A percentile compares a stretch with the other conserved stretches of the same genome.
phyloP scores from a whole-genome alignment of 768 basidiomycete genomes.

The Boletus tomentosulus region DNA sequence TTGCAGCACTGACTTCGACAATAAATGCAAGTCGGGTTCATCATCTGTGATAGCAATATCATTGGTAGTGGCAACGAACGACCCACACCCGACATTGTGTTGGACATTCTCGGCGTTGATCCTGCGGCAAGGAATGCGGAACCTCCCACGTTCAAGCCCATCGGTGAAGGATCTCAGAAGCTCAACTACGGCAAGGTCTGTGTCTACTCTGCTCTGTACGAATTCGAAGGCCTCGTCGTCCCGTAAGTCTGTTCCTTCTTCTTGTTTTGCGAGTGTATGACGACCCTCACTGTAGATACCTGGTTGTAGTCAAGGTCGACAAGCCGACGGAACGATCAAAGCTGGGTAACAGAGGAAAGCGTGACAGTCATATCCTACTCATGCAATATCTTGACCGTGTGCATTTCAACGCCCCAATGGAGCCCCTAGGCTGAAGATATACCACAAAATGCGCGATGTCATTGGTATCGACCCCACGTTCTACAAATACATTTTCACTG shows the following conservation, averaged over 20 bases:
- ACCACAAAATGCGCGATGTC: slow-evolving; percentile 96
- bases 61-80: slow-evolving; percentile 93
- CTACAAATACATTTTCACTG: slow-evolving; percentile 97
- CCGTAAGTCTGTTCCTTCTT: slow-evolving; percentile 51
- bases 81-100: slow-evolving; percentile 85
- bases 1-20: slow-evolving; percentile 88
- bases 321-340: slow-evolving; percentile 93
- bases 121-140: too few relatives aligned
- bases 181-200: slow-evolving; percentile 87
- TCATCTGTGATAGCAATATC: slow-evolving; percentile 95
- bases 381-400: slow-evolving; percentile 91
- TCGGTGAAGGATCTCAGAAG: too few relatives aligned
- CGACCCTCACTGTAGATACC: slow-evolving; percentile 49
- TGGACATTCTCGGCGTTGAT: slow-evolving; percentile 86
- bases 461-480: slow-evolving; percentile 97
- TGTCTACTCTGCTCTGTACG: slow-evolving; percentile 79
- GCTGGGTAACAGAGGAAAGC: slow-evolving; percentile 92
- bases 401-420: slow-evolving; percentile 92
- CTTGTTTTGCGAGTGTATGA: not conserved
- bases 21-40: slow-evolving; percentile 91
- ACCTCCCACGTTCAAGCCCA: too few relatives aligned
- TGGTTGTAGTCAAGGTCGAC: slow-evolving; percentile 91
- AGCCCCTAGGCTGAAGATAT: slow-evolving; percentile 86
- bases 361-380: slow-evolving; percentile 87
- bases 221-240: slow-evolving; percentile 92